phyloP scores from a whole-genome alignment of 306 rosid genomes.

The Castanospermum australe region DNA sequence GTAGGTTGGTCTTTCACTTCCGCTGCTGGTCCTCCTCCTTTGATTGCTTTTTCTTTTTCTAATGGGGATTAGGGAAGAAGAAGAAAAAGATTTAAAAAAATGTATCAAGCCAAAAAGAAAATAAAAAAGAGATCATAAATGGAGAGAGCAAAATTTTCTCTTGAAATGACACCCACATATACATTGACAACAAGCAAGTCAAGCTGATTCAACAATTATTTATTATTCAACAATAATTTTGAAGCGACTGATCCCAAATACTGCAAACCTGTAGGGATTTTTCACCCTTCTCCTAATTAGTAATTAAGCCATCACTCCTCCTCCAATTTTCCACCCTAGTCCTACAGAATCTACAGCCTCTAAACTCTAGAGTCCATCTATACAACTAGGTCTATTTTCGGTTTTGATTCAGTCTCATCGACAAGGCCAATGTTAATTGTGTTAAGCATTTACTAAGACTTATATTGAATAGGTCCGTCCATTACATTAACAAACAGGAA shows the following conservation, averaged over 20 bases:
- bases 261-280: not conserved
- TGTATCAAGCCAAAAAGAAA: not conserved
- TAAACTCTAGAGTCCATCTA: not conserved
- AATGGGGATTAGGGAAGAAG: not conserved
- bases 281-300: not conserved
- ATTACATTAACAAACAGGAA: not conserved
- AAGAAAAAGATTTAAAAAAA: not conserved
- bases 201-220: not conserved
- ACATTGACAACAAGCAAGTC: not conserved
- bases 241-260: not conserved
- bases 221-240: not conserved
- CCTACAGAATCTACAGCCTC: not conserved
- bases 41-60: conserved; percentile 42
- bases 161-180: not conserved
- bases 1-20: conserved; percentile 39
- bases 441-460: not conserved
- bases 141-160: not conserved
- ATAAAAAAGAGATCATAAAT: not conserved
- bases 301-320: not conserved
- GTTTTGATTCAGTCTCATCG: not conserved
- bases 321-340: not conserved
- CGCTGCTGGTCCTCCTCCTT: conserved; percentile 32
- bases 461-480: not conserved
- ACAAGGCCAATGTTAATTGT: not conserved
- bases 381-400: not conserved